These are phyloP conservation scores for Leptomonas seymouri DNA, from an alignment of 208 protist species.

Conservation along the genomic window DNA sequence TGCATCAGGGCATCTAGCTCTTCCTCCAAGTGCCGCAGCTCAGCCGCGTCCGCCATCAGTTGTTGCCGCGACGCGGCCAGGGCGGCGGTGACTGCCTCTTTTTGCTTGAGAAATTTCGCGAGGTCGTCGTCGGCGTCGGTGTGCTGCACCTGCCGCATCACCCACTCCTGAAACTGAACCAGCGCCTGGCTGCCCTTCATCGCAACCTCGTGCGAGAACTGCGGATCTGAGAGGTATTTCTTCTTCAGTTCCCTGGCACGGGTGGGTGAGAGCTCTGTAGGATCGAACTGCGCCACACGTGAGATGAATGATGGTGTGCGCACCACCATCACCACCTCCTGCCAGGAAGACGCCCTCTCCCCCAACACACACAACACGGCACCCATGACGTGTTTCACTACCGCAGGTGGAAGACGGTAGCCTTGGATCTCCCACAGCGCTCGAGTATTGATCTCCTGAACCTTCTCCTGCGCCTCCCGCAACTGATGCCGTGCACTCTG, in stretches of 20 bases:
- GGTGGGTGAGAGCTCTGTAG: conserved; percentile 29
- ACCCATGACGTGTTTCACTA: conserved; percentile 71
- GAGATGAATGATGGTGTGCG: conserved; percentile 49
- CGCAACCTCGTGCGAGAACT: conserved; percentile 59
- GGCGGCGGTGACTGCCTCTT: conserved; percentile 13
- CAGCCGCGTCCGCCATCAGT: conserved; percentile 26
- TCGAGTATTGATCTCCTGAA: conserved; percentile 49
- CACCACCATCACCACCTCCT: conserved; percentile 41
- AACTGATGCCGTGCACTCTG: conserved; percentile 41
- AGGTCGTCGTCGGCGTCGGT: conserved; percentile 23
- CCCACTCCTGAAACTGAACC: conserved; percentile 60
- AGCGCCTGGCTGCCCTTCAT: conserved; percentile 60
- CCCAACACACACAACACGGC: conserved; percentile 64
- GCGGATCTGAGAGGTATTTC: conserved; percentile 37
- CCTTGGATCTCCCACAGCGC: conserved; percentile 62
- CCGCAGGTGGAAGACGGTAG: conserved; percentile 66
- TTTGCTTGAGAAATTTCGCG: conserved; percentile 8
- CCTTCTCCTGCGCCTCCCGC: conserved; percentile 38
- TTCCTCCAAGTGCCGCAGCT: conserved; percentile 38
- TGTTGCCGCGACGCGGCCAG: conserved; percentile 20
- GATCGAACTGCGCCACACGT: conserved; percentile 47
- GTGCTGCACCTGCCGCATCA: conserved; percentile 53
- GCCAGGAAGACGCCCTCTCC: conserved; percentile 44
- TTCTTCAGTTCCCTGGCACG: conserved; percentile 29
- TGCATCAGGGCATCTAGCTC: conserved; percentile 38